These are phyloP conservation scores for Ogataea nakhonphanomensis DNA, from an alignment of 805 yeast genomes.

Conservation along the genomic window DNA sequence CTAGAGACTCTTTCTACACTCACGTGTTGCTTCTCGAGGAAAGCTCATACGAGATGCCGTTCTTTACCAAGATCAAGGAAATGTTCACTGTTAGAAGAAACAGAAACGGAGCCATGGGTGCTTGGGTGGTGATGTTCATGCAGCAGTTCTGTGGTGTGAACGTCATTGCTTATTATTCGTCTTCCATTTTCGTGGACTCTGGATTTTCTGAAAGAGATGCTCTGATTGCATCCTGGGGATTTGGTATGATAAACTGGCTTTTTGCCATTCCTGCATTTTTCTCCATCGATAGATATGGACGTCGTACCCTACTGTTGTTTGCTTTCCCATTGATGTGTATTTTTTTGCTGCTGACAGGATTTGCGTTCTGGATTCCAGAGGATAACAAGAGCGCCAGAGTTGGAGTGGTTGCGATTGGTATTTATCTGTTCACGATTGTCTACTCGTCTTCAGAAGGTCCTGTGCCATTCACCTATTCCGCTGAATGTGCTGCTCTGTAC, in stretches of 20 bases:
- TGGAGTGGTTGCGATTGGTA: constrained; percentile 68
- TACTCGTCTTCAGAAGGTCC: constrained; percentile 89
- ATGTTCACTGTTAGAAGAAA: constrained; percentile 73
- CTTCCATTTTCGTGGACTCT: constrained; percentile 67
- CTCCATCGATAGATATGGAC: constrained; percentile 75
- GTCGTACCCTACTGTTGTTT: constrained; percentile 55
- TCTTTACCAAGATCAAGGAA: constrained; percentile 46
- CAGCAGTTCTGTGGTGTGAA: constrained; percentile 91
- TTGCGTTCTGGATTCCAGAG: constrained; percentile 67
- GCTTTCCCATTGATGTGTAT: constrained; percentile 63
- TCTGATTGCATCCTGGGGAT: constrained; percentile 80
- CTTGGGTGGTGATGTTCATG: constrained; percentile 82
- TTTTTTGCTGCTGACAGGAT: constrained; percentile 59
- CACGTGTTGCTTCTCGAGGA: constrained; percentile 63
- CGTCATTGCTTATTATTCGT: constrained; percentile 82
- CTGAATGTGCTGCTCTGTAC: constrained; percentile 78
- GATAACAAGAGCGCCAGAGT: constrained; percentile 44
- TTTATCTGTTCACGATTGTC: constrained; percentile 67
- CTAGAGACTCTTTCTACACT: constrained; percentile 68
- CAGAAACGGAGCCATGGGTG: constrained; percentile 76
- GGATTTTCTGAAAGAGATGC: constrained; percentile 62
- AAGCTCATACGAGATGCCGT: constrained; percentile 45
- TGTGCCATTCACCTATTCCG: constrained; percentile 84
- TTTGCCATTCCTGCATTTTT: constrained; percentile 82
- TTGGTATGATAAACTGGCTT: constrained; percentile 74